These are phyloP conservation scores for Neohortaea acidophila DNA, from an alignment of 495 filamentous ascomycete genomes.

Conservation along the genomic window DNA sequence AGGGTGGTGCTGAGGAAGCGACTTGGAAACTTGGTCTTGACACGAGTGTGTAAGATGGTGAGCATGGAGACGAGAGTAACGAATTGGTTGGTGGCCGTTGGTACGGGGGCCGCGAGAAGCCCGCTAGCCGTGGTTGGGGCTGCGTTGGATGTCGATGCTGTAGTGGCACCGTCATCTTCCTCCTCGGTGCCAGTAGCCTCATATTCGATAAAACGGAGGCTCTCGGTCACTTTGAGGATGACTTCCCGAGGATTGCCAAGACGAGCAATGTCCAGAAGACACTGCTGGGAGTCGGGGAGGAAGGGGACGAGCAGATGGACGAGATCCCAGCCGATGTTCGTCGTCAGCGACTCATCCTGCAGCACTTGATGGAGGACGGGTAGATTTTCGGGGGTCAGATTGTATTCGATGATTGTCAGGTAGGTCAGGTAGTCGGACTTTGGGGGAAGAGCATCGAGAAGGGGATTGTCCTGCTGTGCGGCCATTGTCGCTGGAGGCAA, in stretches of 20 bases:
- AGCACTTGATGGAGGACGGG: conserved; percentile 63
- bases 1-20: conserved; percentile 85
- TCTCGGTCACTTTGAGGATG: conserved; percentile 72
- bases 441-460: conserved; percentile 40
- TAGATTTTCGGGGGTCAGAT: conserved; percentile 60
- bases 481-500: conserved; percentile 7
- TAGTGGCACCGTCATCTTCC: conserved; percentile 25
- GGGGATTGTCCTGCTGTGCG: conserved; percentile 20
- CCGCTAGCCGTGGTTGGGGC: too few relatives aligned
- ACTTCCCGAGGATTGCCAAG: conserved; percentile 89
- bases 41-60: conserved; percentile 67
- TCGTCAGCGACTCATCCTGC: conserved; percentile 68
- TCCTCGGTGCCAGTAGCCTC: conserved; percentile 32
- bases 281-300: conserved; percentile 53
- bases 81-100: conserved; percentile 40
- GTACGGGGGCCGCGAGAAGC: conserved; percentile 17
- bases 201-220: conserved; percentile 42
- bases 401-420: conserved; percentile 72
- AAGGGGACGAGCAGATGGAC: conserved; percentile 70
- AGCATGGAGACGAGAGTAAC: conserved; percentile 66
- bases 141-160: too few relatives aligned
- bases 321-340: conserved; percentile 92
- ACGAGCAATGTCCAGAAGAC: conserved; percentile 62
- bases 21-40: conserved; percentile 80
- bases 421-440: conserved; percentile 75